Base-by-base conservation (phyloP, 202 grass and related monocot species). In the Dendrocalamus latiflorus region DNA sequence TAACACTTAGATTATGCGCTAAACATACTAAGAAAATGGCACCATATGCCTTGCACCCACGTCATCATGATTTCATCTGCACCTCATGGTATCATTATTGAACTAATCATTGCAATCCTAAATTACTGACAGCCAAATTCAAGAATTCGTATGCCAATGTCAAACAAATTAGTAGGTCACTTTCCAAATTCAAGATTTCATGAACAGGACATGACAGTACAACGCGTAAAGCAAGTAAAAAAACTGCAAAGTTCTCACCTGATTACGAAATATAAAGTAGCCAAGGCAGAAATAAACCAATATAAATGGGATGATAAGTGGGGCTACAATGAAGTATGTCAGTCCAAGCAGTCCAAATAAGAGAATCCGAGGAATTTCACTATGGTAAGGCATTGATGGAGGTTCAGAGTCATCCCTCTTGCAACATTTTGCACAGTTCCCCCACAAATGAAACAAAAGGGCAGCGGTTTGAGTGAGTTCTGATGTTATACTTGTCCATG, bases 221-320 rank as follows among this genome's bases (percentile, higher is more conserved):
- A 20, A 57, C 60, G 6, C 79, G 20, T 73, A 55, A 1, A 21
- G 70, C 48, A 72, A 6, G 24, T 22, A 58, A 65, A 86, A 61
- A 80, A 59, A 75, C 47, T 54, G 34, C 56, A 79, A 37, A 17
- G 21, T 51, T 81, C 86, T 84, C 72, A 99, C 96, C 96, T 95
- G 93, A 81, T 99, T 96, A 18, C 93, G 86, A 75, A 90, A 99
- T 74, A 99, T 90, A 45, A 95, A 93, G 83, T 94, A 99, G 41
- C 96, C 96, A 88, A 93, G 84, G 83, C 91, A 94, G 81, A 92
- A 96, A 87, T 88, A 99, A 77, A 93, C 81, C 89, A 96, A 77
- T 66, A 94, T 90, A 84, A 99, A 99, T 79, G 93, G 93, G n/a
- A 98, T 87, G 72, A 98, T 95, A 70, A 95, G 72, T 53, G 93